Evolutionary conservation across 441 rosid genomes (phyloP).

Genomic region (Euphorbia schlechtendalii): DNA sequence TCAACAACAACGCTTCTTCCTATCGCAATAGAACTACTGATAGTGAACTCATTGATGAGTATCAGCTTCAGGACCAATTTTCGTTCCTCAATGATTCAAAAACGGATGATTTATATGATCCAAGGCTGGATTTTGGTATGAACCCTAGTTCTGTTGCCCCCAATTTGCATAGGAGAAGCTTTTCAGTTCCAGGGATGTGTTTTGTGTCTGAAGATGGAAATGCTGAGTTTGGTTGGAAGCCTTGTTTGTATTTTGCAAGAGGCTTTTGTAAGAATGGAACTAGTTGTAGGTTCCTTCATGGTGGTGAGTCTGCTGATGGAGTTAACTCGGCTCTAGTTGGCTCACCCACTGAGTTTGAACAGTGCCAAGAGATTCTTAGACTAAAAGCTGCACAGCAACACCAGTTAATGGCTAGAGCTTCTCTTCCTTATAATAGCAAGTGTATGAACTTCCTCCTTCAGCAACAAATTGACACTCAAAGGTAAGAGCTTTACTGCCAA

Average conservation of each 20-base stretch:
- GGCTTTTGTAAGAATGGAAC: slow-evolving; percentile 86
- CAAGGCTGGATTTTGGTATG: slow-evolving; percentile 28
- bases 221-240: slow-evolving; percentile 73
- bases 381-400: slow-evolving; percentile 68
- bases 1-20: no score
- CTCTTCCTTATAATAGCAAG: slow-evolving; percentile 56
- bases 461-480: slow-evolving; percentile 59
- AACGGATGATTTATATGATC: slow-evolving; percentile 39
- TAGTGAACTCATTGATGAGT: slow-evolving; percentile 50
- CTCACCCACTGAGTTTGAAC: slow-evolving; percentile 58
- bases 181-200: slow-evolving; percentile 50
- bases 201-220: slow-evolving; percentile 54
- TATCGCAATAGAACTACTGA: no score
- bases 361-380: slow-evolving; percentile 61
- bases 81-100: slow-evolving; percentile 54
- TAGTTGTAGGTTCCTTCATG: slow-evolving; percentile 70
- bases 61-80: slow-evolving; percentile 55
- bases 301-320: slow-evolving; percentile 34
- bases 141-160: no score
- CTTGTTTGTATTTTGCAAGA: slow-evolving; percentile 76
- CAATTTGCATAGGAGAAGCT: slow-evolving; percentile 48
- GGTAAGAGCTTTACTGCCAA: slow-evolving; percentile 31
- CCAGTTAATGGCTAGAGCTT: slow-evolving; percentile 38
- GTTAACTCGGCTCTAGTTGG: slow-evolving; percentile 31
- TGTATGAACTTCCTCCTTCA: slow-evolving; percentile 48